These are phyloP conservation scores for Andrographis paniculata DNA, from an alignment of 305 asterid species.

Conservation along the genomic window DNA sequence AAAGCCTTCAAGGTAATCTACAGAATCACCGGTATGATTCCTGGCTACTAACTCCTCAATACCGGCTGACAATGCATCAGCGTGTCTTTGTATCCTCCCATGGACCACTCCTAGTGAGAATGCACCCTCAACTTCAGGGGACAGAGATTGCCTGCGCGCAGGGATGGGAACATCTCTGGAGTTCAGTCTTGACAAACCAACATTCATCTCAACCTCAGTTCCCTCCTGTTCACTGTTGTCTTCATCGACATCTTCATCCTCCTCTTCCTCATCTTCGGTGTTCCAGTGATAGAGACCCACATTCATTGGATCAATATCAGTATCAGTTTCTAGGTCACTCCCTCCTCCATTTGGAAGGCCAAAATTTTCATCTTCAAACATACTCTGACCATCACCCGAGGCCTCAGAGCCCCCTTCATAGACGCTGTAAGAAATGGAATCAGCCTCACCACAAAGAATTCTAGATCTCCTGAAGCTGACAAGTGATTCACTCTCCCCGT, in stretches of 20 bases:
- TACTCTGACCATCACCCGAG: constrained; percentile 49
- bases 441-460: constrained; percentile 47
- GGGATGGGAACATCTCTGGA: constrained; percentile 20
- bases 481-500: constrained; percentile 69
- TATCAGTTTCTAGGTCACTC: constrained; percentile 58
- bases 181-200: constrained; percentile 19
- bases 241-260: constrained; percentile 22
- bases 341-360: constrained; percentile 37
- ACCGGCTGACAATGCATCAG: constrained; percentile 26
- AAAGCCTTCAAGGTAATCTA: constrained; percentile 50
- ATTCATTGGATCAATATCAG: constrained; percentile 92
- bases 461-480: constrained; percentile 58
- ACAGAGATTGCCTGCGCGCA: constrained; percentile 27
- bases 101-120: constrained; percentile 20
- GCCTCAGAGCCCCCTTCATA: constrained; percentile 73
- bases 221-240: constrained; percentile 57
- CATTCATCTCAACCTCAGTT: constrained; percentile 33
- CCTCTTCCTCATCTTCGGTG: constrained; percentile 55
- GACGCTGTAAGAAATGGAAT: constrained; percentile 43
- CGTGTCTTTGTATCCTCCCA: constrained; percentile 23
- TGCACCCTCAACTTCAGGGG: constrained; percentile 35
- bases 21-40: constrained; percentile 28
- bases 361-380: constrained; percentile 41
- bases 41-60: constrained; percentile 27
- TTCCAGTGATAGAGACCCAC: constrained; percentile 72